Evolutionary conservation across 83 land plant genomes (phyloP).

Genomic region (Isoetes engelmannii): DNA sequence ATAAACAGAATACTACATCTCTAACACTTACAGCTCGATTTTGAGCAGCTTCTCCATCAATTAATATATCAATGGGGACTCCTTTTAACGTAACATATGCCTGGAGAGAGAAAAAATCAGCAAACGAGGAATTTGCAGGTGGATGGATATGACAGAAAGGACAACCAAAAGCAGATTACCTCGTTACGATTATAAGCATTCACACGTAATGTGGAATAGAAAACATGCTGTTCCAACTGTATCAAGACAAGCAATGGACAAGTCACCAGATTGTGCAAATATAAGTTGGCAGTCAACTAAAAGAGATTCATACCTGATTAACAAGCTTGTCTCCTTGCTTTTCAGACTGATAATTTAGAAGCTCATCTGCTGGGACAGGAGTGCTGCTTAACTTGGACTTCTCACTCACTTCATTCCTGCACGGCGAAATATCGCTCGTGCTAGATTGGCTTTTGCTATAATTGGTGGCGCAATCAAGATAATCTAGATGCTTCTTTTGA

Average conservation of each 20-base stretch:
- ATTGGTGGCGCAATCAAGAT: too few relatives aligned
- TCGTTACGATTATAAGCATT: not conserved
- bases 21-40: constrained; percentile 77
- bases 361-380: too few relatives aligned
- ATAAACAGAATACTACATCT: not conserved
- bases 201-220: not conserved
- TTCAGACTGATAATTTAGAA: too few relatives aligned
- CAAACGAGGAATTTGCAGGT: not conserved
- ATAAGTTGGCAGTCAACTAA: too few relatives aligned
- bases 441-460: too few relatives aligned
- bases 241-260: not conserved
- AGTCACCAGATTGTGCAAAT: too few relatives aligned
- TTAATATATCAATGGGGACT: constrained; percentile 63
- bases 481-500: too few relatives aligned
- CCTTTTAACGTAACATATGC: constrained; percentile 85
- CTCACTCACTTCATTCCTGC: too few relatives aligned
- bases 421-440: too few relatives aligned
- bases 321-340: too few relatives aligned
- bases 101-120: constrained; percentile 32
- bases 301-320: too few relatives aligned
- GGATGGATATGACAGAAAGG: not conserved
- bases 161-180: not conserved
- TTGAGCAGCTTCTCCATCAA: constrained; percentile 60
- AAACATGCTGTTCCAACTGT: not conserved
- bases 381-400: too few relatives aligned